Base-by-base conservation (phyloP, 306 rosid genomes). In the Pueraria montana region DNA sequence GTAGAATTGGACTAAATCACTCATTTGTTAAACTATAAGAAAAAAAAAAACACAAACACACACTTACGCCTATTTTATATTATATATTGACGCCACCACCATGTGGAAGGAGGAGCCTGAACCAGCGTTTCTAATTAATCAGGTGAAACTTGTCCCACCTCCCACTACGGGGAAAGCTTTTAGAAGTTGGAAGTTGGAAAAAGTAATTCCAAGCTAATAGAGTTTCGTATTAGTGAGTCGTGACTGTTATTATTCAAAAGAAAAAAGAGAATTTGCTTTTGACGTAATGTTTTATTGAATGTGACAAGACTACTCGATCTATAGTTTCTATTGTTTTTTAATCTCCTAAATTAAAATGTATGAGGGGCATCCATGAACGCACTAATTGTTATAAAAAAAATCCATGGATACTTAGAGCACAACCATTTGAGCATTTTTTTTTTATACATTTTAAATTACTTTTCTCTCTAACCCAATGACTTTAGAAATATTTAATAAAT, bases 141-240 rank as follows among this genome's bases (percentile, higher is more conserved):
- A 26, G 67, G 18, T 11, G 38, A 61, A 61, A 61, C 18, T 61
- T 58, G 64, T 58, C 58, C 43, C 70, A 58, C 42, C 17, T 4
- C 2, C 63, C 81, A 77, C 73, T 45, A 77, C 8, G 6, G 17
- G 26, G 52, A 40, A 65, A 78, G 66, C 74, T 27, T 49, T 50
- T 32, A 63, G 46, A 64, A 78, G 74, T 63, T 32, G 74, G 74
- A 63, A 77, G 74, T 78, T 34, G 74, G 75, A 62, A 78, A 49
- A 20, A 78, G 53, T 32, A 78, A 46, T 64, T 66, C 24, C 12
- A 36, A 52, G 56, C 83, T 67, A 79, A 79, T 79, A 36, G 67
- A 24, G 13, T 36, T 67, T 53, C 4, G 30, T 16, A 79, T 79
- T 50, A 77, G 82, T 64, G 82, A 49, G 24, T 36, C 3, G 38